phyloP scores from a whole-genome alignment of 129 eudicot species.

The Centrapalus pauciflorus region DNA sequence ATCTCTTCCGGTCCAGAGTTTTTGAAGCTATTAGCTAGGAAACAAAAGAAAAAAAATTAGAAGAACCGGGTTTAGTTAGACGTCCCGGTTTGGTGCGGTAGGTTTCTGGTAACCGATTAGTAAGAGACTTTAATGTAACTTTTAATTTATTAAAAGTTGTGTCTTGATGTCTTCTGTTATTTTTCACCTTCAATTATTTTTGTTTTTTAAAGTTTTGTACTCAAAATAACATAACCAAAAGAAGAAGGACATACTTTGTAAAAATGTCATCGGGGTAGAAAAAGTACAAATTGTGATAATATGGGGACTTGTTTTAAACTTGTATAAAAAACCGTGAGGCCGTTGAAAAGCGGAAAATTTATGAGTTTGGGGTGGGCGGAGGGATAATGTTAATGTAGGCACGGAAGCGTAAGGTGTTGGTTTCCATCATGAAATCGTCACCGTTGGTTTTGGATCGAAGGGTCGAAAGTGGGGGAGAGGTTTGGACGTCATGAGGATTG shows the following conservation, averaged over 20 bases:
- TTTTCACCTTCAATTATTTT: not conserved
- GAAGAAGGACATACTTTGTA: not conserved
- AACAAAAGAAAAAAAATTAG: slow-evolving; percentile 17
- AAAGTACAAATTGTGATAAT: not conserved
- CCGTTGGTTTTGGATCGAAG: slow-evolving; percentile 17
- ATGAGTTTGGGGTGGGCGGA: slow-evolving; percentile 23
- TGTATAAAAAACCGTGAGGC: slow-evolving; percentile 14
- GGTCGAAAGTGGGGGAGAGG: slow-evolving; percentile 10
- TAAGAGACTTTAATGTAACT: slow-evolving; percentile 47
- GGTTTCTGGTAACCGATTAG: slow-evolving; percentile 53
- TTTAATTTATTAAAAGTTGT: slow-evolving; percentile 19
- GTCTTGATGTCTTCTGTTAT: no score
- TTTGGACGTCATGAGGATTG: slow-evolving; percentile 33
- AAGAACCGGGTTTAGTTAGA: slow-evolving; percentile 36
- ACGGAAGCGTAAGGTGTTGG: slow-evolving; percentile 22
- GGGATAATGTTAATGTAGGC: slow-evolving; percentile 20
- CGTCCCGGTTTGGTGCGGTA: slow-evolving; percentile 24
- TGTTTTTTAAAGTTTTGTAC: not conserved
- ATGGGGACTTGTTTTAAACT: not conserved
- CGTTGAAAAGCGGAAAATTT: slow-evolving; percentile 32
- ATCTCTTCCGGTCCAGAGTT: slow-evolving; percentile 49
- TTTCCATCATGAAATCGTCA: not conserved
- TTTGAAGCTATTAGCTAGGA: slow-evolving; percentile 37
- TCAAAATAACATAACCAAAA: not conserved
- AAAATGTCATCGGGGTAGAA: not conserved